Percentiles rank a stretch among this genome's conserved stretches.
Evolutionary conservation across 2,329 filamentous ascomycete genomes (phyloP).

Genomic region (Geosmithia flava): DNA sequence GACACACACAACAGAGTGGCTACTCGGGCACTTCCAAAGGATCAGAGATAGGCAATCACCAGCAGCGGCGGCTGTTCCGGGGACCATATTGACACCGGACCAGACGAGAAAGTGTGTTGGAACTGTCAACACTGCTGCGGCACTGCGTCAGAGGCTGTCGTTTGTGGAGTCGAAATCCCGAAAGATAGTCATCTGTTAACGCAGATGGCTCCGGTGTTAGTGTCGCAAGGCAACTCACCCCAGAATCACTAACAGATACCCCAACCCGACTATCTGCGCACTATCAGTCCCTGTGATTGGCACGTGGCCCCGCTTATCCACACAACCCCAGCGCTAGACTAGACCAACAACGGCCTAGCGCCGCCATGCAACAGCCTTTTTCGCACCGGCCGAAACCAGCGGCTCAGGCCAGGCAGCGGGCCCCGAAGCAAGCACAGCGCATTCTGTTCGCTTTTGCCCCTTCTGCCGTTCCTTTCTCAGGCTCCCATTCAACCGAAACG

Average conservation of each 20-base stretch:
- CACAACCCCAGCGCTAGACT: neutral
- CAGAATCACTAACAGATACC: neutral
- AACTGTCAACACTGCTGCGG: neutral
- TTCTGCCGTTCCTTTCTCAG: neutral
- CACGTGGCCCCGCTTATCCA: neutral
- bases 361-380: neutral
- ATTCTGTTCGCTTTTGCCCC: neutral
- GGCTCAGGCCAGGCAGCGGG: neutral
- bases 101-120: no score
- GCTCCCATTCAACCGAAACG: conserved; percentile 3
- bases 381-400: neutral
- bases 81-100: neutral
- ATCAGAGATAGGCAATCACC: no score
- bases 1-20: neutral
- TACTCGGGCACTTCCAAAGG: no score
- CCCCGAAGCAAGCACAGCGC: neutral
- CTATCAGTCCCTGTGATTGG: neutral
- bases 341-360: neutral
- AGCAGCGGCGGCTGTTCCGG: neutral
- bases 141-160: neutral
- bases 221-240: neutral
- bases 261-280: neutral
- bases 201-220: neutral
- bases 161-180: neutral
- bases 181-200: neutral